Evolutionary conservation across 441 rosid species (phyloP).

Genomic region (Gossypium schwendimanii): DNA sequence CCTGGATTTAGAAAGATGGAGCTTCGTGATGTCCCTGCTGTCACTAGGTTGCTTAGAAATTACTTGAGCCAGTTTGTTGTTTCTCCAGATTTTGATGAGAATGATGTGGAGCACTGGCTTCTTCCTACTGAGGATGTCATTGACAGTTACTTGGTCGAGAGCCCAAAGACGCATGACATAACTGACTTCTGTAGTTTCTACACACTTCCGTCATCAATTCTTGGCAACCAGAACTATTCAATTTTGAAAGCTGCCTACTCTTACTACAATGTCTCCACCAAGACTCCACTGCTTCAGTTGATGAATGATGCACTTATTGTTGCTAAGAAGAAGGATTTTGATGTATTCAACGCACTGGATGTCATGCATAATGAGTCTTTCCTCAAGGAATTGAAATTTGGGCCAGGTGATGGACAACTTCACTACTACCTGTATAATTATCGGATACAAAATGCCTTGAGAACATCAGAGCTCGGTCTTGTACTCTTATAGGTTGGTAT

Average conservation of each 20-base stretch:
- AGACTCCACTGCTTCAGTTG: constrained; percentile 78
- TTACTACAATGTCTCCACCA: constrained; percentile 70
- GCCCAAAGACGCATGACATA: constrained; percentile 73
- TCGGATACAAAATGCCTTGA: constrained; percentile 47
- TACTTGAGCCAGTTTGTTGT: constrained; percentile 67
- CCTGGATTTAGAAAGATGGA: constrained; percentile 94
- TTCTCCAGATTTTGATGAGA: constrained; percentile 80
- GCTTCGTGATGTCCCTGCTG: constrained; percentile 77
- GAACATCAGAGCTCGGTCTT: constrained; percentile 73
- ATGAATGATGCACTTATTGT: constrained; percentile 81
- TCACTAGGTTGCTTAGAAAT: constrained; percentile 60
- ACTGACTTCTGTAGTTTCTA: constrained; percentile 97
- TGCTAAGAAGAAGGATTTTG: constrained; percentile 77
- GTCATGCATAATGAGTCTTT: constrained; percentile 80
- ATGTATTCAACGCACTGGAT: constrained; percentile 83
- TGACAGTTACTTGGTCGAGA: constrained; percentile 76
- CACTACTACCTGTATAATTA: constrained; percentile 86
- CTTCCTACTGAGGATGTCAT: constrained; percentile 71
- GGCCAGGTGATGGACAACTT: constrained; percentile 90
- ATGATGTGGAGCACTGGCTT: constrained; percentile 88
- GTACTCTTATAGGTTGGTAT: constrained; percentile 52
- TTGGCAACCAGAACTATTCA: constrained; percentile 69
- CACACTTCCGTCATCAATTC: constrained; percentile 86
- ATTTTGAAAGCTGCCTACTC: constrained; percentile 88
- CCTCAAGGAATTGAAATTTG: constrained; percentile 83